Conservation (phyloP, 441 rosid genomes). For the Geranium incanum region DNA sequence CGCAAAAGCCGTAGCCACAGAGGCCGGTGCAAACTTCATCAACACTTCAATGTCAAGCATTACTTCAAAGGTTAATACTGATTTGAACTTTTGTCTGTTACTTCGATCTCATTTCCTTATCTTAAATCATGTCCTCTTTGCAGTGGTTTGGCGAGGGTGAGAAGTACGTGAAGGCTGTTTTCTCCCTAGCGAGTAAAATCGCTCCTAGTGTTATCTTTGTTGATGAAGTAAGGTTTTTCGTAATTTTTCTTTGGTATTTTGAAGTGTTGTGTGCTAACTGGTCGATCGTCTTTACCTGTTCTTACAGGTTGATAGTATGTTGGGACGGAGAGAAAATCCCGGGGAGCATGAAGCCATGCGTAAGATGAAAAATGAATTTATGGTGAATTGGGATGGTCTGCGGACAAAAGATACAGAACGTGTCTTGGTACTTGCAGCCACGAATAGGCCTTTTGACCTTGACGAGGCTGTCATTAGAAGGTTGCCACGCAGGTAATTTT, state of each 20-base stretch:
- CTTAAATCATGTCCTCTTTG: conserved; percentile 24
- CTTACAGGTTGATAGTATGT: conserved; percentile 92
- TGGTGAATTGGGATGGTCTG: conserved; percentile 98
- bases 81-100: conserved; percentile 8
- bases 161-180: conserved; percentile 93
- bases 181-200: conserved; percentile 93
- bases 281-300: background rate
- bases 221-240: conserved; percentile 71
- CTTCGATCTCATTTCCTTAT: conserved; percentile 8
- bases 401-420: conserved; percentile 94
- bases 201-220: conserved; percentile 93
- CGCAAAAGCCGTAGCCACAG: conserved; percentile 98
- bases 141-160: conserved; percentile 99
- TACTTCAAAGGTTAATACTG: conserved; percentile 41
- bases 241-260: background rate
- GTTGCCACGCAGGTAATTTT: conserved; percentile 75
- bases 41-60: conserved; percentile 99
- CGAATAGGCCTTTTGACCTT: conserved; percentile 95
- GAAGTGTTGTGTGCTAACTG: background rate
- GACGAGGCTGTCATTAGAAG: conserved; percentile 99
- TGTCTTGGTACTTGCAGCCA: conserved; percentile 91
- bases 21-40: conserved; percentile 98
- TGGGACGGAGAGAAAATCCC: conserved; percentile 96
- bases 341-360: conserved; percentile 99
- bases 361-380: conserved; percentile 99